Conservation (phyloP, 176 grass and related monocot genomes). For the Lolium perenne region DNA sequence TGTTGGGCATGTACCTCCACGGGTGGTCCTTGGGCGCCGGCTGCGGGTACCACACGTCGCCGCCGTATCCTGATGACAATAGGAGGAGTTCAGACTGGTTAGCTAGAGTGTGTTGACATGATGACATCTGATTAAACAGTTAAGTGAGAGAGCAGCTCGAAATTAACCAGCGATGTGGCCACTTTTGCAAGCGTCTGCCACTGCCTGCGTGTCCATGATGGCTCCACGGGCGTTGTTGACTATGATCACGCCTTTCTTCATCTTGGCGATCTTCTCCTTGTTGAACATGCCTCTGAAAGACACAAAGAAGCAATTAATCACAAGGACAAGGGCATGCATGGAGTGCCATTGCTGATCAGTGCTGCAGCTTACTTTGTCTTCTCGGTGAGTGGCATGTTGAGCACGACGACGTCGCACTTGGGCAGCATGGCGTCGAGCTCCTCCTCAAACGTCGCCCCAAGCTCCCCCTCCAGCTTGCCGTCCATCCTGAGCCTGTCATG, state of each 20-base stretch:
- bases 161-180: slow-evolving; percentile 62
- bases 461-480: slow-evolving; percentile 44
- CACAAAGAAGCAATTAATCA: neutral
- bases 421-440: slow-evolving; percentile 65
- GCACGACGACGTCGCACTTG: slow-evolving; percentile 58
- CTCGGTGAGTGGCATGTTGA: slow-evolving; percentile 64
- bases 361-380: slow-evolving; percentile 45
- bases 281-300: slow-evolving; percentile 75
- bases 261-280: slow-evolving; percentile 75
- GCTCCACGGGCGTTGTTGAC: slow-evolving; percentile 87
- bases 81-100: neutral
- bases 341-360: no score
- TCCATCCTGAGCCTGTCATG: slow-evolving; percentile 45
- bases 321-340: no score
- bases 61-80: slow-evolving; percentile 60
- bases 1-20: slow-evolving; percentile 90
- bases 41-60: slow-evolving; percentile 78
- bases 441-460: slow-evolving; percentile 44
- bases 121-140: no score
- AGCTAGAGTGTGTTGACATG: neutral
- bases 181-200: slow-evolving; percentile 67
- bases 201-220: slow-evolving; percentile 77
- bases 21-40: slow-evolving; percentile 86
- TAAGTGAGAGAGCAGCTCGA: neutral
- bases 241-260: slow-evolving; percentile 82